Conservation (phyloP, 768 basidiomycete species). For the Crepidotus variabilis region DNA sequence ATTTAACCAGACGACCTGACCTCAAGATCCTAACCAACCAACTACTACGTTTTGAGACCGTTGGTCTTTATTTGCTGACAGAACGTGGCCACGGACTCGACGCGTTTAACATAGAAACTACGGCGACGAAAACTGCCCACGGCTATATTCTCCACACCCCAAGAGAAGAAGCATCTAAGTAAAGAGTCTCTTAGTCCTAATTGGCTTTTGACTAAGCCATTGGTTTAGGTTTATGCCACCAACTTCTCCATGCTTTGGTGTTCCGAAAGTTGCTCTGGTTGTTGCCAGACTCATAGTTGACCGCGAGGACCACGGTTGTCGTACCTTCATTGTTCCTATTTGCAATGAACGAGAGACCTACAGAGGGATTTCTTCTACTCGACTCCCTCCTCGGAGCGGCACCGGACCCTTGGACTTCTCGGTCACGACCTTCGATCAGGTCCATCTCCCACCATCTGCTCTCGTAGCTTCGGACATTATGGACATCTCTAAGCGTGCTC, state of each 20-base stretch:
- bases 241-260: constrained; percentile 47
- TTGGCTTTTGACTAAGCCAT: constrained; percentile 4
- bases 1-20: constrained; percentile 45
- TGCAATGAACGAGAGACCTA: constrained; percentile 52
- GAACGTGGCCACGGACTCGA: constrained; percentile 62
- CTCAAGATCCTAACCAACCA: constrained; percentile 43
- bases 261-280: constrained; percentile 53
- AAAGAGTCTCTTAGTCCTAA: constrained; percentile 14
- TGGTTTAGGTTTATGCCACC: constrained; percentile 53
- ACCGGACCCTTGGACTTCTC: constrained; percentile 54
- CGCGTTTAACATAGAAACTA: constrained; percentile 59
- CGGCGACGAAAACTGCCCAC: constrained; percentile 44
- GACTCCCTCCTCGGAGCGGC: constrained; percentile 48
- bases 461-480: constrained; percentile 43
- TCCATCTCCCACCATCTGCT: constrained; percentile 45
- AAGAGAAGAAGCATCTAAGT: constrained; percentile 58
- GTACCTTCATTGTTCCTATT: constrained; percentile 54
- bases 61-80: constrained; percentile 49
- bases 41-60: constrained; percentile 49
- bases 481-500: constrained; percentile 34
- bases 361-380: constrained; percentile 44
- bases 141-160: constrained; percentile 57
- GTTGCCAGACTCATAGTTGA: constrained; percentile 54
- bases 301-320: constrained; percentile 44
- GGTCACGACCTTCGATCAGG: constrained; percentile 52